Conservation (phyloP, 768 basidiomycete species). For the Porphyrellus cyaneotinctus region DNA sequence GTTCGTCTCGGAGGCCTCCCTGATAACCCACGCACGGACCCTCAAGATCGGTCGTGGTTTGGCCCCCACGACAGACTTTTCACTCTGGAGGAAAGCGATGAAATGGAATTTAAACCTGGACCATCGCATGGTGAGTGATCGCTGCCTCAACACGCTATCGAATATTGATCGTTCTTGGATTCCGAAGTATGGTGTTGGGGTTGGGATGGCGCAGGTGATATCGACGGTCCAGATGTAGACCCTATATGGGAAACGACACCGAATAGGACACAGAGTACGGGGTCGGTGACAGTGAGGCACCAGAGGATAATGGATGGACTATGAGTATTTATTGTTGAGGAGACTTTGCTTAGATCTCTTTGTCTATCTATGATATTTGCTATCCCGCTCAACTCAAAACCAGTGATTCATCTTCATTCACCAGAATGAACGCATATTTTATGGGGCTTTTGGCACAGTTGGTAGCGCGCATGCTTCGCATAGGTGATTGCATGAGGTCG, state of each 20-base stretch:
- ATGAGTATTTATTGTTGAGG: constrained; percentile 9
- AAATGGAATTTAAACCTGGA: constrained; percentile 71
- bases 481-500: constrained; percentile 46
- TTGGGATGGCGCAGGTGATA: constrained; percentile 97
- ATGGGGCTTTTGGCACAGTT: constrained; percentile 30
- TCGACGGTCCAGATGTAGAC: constrained; percentile 96
- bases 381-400: not conserved
- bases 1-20: constrained; percentile 93
- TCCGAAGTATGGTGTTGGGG: constrained; percentile 97
- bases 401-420: not conserved
- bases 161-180: constrained; percentile 6
- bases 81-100: constrained; percentile 79
- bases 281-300: constrained; percentile 70
- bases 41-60: constrained; percentile 97
- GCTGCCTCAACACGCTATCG: not conserved
- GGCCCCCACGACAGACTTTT: constrained; percentile 96
- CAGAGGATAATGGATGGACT: constrained; percentile 40
- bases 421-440: not conserved
- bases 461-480: constrained; percentile 63
- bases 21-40: constrained; percentile 93
- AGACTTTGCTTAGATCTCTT: constrained; percentile 15
- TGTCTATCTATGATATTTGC: not conserved
- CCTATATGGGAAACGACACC: constrained; percentile 93
- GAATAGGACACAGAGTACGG: constrained; percentile 51
- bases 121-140: constrained; percentile 69